phyloP scores from a whole-genome alignment of 2,329 filamentous ascomycete species.

The Cladorrhinum sp. region DNA sequence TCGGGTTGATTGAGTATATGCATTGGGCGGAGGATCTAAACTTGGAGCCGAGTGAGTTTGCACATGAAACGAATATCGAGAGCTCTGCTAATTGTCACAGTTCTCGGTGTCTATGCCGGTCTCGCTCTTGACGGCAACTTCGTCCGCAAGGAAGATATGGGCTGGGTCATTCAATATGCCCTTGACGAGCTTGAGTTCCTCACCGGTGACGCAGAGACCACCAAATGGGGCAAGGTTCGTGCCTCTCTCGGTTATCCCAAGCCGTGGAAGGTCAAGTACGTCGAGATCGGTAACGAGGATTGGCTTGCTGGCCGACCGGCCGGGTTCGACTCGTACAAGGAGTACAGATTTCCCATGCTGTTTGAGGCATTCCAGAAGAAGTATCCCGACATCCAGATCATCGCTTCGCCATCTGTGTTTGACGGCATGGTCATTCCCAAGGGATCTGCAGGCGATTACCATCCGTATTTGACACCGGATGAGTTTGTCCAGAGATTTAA shows the following conservation, averaged over 20 bases:
- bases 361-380: slow-evolving; percentile 50
- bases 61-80: not conserved
- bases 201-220: slow-evolving; percentile 49
- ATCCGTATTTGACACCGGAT: slow-evolving; percentile 48
- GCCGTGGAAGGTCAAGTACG: slow-evolving; percentile 58
- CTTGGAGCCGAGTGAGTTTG: slow-evolving; percentile 46
- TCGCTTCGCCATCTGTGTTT: slow-evolving; percentile 35
- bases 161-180: slow-evolving; percentile 56
- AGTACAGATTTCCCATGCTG: slow-evolving; percentile 58
- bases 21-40: slow-evolving; percentile 58
- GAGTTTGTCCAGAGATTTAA: slow-evolving; percentile 48
- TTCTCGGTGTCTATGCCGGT: slow-evolving; percentile 58
- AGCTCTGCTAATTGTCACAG: slow-evolving; percentile 23
- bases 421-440: slow-evolving; percentile 25
- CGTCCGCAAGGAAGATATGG: slow-evolving; percentile 49
- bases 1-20: slow-evolving; percentile 62
- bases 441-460: slow-evolving; percentile 26
- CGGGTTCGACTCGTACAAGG: slow-evolving; percentile 47
- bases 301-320: slow-evolving; percentile 51
- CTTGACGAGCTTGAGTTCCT: slow-evolving; percentile 64
- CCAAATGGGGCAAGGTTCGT: slow-evolving; percentile 53
- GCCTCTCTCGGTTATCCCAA: slow-evolving; percentile 59
- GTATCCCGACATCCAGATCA: slow-evolving; percentile 29
- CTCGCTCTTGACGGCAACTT: slow-evolving; percentile 53
- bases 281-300: slow-evolving; percentile 69